These are phyloP conservation scores for Phaeosphaeria sp. DNA, from an alignment of 2,329 filamentous ascomycete genomes.

Conservation along the genomic window DNA sequence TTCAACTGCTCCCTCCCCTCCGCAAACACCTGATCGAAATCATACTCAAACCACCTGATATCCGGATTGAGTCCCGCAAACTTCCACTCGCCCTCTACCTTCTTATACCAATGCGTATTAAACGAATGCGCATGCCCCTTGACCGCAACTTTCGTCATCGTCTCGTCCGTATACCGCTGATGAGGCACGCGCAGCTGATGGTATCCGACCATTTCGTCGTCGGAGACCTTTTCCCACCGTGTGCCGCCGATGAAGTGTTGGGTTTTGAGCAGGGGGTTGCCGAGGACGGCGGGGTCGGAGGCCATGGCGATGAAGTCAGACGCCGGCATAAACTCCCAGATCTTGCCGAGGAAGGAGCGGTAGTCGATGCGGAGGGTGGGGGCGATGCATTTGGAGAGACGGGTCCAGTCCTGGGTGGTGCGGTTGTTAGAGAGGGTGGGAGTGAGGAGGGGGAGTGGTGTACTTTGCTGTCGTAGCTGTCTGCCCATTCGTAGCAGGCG, in stretches of 20 bases:
- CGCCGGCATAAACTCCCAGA: constrained; percentile 64
- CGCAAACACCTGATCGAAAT: constrained; percentile 63
- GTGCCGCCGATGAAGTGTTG: constrained; percentile 65
- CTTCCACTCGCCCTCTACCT: constrained; percentile 65
- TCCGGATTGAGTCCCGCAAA: constrained; percentile 63
- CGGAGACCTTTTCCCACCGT: constrained; percentile 58
- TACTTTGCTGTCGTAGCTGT: constrained; percentile 69
- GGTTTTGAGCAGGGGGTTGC: constrained; percentile 61
- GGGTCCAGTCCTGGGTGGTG: constrained; percentile 60
- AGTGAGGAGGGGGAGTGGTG: background rate
- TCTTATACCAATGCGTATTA: constrained; percentile 63
- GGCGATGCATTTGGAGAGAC: constrained; percentile 67
- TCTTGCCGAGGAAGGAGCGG: constrained; percentile 61
- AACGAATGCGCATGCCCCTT: constrained; percentile 65
- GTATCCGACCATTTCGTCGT: constrained; percentile 59
- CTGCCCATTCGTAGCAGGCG: constrained; percentile 67
- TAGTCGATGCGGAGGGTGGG: constrained; percentile 74
- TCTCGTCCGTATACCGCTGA: constrained; percentile 61
- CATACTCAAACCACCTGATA: constrained; percentile 63
- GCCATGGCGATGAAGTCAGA: constrained; percentile 62
- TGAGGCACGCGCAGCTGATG: constrained; percentile 67
- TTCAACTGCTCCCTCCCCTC: constrained; percentile 55
- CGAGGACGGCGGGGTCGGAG: constrained; percentile 60
- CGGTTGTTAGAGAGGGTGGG: background rate
- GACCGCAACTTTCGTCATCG: constrained; percentile 54